Percentiles rank a stretch among this genome's conserved stretches.
Evolutionary conservation across 495 filamentous ascomycete species (phyloP).

Genomic region (Podospora anserina): DNA sequence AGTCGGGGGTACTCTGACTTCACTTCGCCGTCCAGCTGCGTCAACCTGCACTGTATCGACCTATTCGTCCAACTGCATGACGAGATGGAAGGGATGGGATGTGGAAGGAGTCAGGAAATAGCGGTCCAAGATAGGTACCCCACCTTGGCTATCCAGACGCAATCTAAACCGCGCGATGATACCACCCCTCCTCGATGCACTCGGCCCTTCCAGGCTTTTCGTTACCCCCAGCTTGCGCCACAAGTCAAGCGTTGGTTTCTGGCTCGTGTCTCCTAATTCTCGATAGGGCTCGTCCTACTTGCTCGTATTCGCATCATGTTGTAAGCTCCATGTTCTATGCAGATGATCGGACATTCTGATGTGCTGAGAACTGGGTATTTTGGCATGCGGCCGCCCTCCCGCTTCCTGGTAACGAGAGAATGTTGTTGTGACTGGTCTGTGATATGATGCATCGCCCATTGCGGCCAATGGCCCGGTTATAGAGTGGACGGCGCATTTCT

Average conservation of each 20-base stretch:
- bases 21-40: background rate
- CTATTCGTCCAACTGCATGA: background rate
- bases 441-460: background rate
- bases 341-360: background rate
- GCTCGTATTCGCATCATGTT: too few species aligned
- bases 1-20: background rate
- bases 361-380: background rate
- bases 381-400: background rate
- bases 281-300: too few species aligned
- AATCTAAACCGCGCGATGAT: background rate
- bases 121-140: background rate
- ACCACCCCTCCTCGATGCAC: background rate
- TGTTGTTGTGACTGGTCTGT: background rate
- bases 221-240: background rate
- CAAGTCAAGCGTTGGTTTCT: too few species aligned
- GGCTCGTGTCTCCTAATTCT: too few species aligned
- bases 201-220: background rate
- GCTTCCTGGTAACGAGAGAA: background rate
- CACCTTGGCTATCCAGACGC: background rate
- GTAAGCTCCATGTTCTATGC: background rate
- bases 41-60: background rate
- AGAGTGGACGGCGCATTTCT: background rate
- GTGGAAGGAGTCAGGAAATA: background rate
- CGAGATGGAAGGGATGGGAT: background rate
- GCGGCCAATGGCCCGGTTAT: background rate